phyloP scores from a whole-genome alignment of 108 stramenopile genomes.

The Nitzschia sp. region DNA sequence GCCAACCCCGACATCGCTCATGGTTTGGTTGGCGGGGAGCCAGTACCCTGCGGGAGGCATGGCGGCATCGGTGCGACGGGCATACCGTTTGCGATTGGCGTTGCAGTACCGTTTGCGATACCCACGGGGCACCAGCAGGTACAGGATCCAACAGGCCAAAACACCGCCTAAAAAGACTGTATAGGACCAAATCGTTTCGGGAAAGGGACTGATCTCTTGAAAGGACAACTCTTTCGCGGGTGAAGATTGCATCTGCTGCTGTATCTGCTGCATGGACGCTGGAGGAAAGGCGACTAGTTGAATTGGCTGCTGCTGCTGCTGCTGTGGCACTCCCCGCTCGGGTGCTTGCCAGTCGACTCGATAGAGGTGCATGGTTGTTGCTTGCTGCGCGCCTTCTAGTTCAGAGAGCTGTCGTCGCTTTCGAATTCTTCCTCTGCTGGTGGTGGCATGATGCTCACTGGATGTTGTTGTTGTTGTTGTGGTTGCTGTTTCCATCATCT shows the following conservation, averaged over 20 bases:
- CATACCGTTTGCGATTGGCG: slow-evolving; percentile 42
- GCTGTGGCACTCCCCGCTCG: neutral
- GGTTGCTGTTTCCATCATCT: too few relatives aligned
- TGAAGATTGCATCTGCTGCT: neutral
- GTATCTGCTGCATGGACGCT: neutral
- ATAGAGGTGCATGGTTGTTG: too few relatives aligned
- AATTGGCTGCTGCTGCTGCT: neutral
- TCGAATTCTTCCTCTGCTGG: too few relatives aligned
- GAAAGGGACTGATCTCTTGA: slow-evolving; percentile 17
- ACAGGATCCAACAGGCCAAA: slow-evolving; percentile 33
- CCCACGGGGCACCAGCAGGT: slow-evolving; percentile 44
- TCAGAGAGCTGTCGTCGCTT: too few relatives aligned
- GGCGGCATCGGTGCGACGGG: slow-evolving; percentile 14
- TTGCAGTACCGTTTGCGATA: slow-evolving; percentile 41
- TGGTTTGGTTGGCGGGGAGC: slow-evolving; percentile 24
- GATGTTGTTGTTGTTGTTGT: too few relatives aligned
- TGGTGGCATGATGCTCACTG: too few relatives aligned
- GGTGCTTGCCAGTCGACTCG: neutral
- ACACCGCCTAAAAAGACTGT: slow-evolving; percentile 14
- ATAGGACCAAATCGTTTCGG: slow-evolving; percentile 25
- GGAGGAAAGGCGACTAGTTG: neutral
- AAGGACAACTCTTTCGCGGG: slow-evolving; percentile 12
- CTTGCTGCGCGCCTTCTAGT: too few relatives aligned
- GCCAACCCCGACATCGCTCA: neutral
- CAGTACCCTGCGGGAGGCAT: slow-evolving; percentile 46